Base-by-base conservation (phyloP, 1,139 yeast genomes). In the Kazachstania sp. region DNA sequence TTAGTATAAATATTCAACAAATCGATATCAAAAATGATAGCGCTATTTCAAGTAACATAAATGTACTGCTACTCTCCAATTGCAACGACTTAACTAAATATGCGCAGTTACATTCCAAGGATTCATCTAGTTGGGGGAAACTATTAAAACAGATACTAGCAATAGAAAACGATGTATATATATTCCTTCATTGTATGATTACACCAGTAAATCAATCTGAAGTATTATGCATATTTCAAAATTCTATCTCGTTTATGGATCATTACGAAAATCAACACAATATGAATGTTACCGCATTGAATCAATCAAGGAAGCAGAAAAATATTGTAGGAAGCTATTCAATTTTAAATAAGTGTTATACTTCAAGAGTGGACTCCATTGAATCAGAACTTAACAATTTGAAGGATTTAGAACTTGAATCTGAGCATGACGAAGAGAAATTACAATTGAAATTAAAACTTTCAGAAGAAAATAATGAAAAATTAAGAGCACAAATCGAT, bases 131-230 rank as follows among this genome's bases (percentile, higher is more conserved):
- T 6, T 32, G 15, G 11, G 36, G 36, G 2, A 32, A 32, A 32
- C 6, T 15, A 15, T 7, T 32, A 15, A 16, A 18, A 6, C 20
- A 32, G 9, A 15, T 32, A 32, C 9, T 32, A 15, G n/a, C 36
- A 15, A 32, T 4, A 15, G 16, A 16, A 2, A 15, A 15, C 3
- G 9, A 38, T 15, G 6, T 38, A 16, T 38, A 13, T 19, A 23
- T 38, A 11, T 23, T 38, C 32, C 18, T 38, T 11, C 41, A 38
- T 30, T 38, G 32, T 28, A 28, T 38, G 19, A 38, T 38, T 18
- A 38, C 41, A 2, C 41, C 41, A 18, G 31, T 38, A 7, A 38
- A 38, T 18, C 41, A 38, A 30, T 26, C 41, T 26, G 41, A 38
- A 32, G 30, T 38, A 11, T 19, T 38, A 15, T 4, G 7, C 8